Evolutionary conservation across 2,329 filamentous ascomycete genomes (phyloP), one percentile per base, ranked within the genome.

Genomic region (Aureobasidium sp.): DNA sequence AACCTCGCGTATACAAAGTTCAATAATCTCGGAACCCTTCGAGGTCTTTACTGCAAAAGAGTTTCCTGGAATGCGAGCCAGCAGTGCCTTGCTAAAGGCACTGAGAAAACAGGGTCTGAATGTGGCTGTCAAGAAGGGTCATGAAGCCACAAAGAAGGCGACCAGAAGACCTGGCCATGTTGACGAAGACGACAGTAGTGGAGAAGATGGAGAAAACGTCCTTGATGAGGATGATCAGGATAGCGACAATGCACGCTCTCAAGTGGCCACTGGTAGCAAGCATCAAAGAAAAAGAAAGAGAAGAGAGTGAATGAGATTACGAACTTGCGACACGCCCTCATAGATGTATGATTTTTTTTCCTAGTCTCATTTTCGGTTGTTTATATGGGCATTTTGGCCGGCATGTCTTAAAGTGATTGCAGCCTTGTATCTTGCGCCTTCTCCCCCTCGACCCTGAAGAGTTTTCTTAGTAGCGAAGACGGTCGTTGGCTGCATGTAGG

Each of bases 81-180:
- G 88, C 71, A 91, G 88, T 29, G 78, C 82, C 19, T 75, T 94
- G 40, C 90, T 90, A 1, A 89, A 89, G 71, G 80, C 82, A 35
- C 76, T 94, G 62, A 90, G 90, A 72, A 81, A 88, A 68, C 90
- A 93, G 74, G 90, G 90, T 4, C 90, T 90, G 69, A 85, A 91
- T 54, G 91, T 94, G 64, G 89, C 89, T 39, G 89, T 93, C 65
- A 93, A 93, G 76, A 94, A 93, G 71, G 90, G 90, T 15, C 91
- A 90, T 66, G 87, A 91, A 63, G 76, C 77, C 47, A 72, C 78
- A 48, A 70, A 70, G 59, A 68, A 69, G 44, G 73, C 71, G 44
- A 66, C 66, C 22, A 69, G 56, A 29, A 75, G 75, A 63, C 67
- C 72, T 11, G 72, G 71, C 39, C 68, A 69, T 33, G 75, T 72